Conservation (phyloP, 2,329 filamentous ascomycete species). For the Epichloe festucae region DNA sequence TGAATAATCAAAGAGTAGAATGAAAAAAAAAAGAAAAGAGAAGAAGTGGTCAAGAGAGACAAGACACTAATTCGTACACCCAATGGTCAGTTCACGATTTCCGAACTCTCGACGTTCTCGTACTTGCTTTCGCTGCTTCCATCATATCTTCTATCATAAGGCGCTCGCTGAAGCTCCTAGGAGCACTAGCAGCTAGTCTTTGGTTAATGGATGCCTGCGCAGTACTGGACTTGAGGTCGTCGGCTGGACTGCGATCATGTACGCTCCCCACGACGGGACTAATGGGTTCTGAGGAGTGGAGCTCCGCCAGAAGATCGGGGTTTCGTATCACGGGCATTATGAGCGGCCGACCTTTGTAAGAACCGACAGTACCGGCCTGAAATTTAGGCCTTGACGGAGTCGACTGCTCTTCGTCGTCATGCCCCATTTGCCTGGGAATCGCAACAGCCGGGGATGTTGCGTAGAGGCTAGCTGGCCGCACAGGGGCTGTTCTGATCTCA, state of each 20-base stretch:
- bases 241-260: slow-evolving; percentile 36
- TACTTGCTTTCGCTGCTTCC: slow-evolving; percentile 15
- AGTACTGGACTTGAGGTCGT: slow-evolving; percentile 30
- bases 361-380: slow-evolving; percentile 32
- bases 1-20: background rate
- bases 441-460: slow-evolving; percentile 32
- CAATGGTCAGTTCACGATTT: slow-evolving; percentile 9
- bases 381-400: slow-evolving; percentile 22
- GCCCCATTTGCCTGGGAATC: slow-evolving; percentile 12
- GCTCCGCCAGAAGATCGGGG: slow-evolving; percentile 34
- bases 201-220: slow-evolving; percentile 27
- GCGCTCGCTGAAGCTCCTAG: slow-evolving; percentile 35
- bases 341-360: slow-evolving; percentile 41
- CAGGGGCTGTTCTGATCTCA: background rate
- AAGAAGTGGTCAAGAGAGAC: background rate
- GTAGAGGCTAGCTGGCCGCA: slow-evolving; percentile 15
- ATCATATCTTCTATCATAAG: slow-evolving; percentile 34
- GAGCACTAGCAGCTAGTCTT: slow-evolving; percentile 27
- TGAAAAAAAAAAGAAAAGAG: background rate
- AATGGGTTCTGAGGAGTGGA: slow-evolving; percentile 34
- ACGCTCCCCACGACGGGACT: slow-evolving; percentile 40
- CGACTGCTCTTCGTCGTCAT: slow-evolving; percentile 13
- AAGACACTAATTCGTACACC: background rate
- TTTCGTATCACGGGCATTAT: slow-evolving; percentile 38
- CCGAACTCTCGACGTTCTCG: slow-evolving; percentile 6